A percentile compares a stretch with the other conserved stretches of the same genome.
These are phyloP conservation scores for Huiozyma sinensis DNA, from an alignment of 805 yeast species.

Conservation along the genomic window DNA sequence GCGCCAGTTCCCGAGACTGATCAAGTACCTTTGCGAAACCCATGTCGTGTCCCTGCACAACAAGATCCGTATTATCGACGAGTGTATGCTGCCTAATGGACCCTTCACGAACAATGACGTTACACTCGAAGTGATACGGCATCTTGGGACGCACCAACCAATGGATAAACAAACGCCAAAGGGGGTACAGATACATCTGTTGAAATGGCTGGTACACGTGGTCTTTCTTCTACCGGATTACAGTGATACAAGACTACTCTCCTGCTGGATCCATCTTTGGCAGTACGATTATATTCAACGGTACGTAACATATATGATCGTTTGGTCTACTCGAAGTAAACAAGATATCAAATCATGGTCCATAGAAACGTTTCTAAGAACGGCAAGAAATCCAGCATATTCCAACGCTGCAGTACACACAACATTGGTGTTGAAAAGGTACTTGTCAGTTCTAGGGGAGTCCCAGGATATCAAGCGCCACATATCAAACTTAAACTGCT, in stretches of 20 bases:
- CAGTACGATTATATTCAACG: conserved; percentile 29
- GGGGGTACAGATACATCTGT: conserved; percentile 19
- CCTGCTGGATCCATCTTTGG: conserved; percentile 28
- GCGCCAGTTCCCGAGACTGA: conserved; percentile 7
- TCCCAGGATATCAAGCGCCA: conserved; percentile 8
- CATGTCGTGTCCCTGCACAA: conserved; percentile 9
- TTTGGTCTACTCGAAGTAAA: conserved; percentile 23
- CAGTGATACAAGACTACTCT: conserved; percentile 6
- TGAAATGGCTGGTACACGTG: conserved; percentile 29
- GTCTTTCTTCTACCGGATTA: conserved; percentile 16
- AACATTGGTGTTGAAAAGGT: conserved; percentile 15
- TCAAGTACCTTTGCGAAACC: conserved; percentile 13
- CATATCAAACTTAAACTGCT: conserved; percentile 9
- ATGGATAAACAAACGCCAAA: conserved; percentile 4
- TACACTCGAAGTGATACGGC: conserved; percentile 20
- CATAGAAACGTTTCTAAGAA: conserved; percentile 14
- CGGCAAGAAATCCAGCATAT: conserved; percentile 17
- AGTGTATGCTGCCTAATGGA: conserved; percentile 24
- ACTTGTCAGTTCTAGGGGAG: conserved; percentile 8
- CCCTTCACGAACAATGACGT: conserved; percentile 14
- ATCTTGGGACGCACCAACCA: conserved; percentile 20
- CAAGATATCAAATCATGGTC: conserved; percentile 25
- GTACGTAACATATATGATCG: conserved; percentile 26
- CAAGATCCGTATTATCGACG: conserved; percentile 17
- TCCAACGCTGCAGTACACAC: conserved; percentile 12